Evolutionary conservation across 2,329 filamentous ascomycete genomes (phyloP), one percentile per base, ranked within the genome.

Genomic region (Alternaria novae-zelandiae): DNA sequence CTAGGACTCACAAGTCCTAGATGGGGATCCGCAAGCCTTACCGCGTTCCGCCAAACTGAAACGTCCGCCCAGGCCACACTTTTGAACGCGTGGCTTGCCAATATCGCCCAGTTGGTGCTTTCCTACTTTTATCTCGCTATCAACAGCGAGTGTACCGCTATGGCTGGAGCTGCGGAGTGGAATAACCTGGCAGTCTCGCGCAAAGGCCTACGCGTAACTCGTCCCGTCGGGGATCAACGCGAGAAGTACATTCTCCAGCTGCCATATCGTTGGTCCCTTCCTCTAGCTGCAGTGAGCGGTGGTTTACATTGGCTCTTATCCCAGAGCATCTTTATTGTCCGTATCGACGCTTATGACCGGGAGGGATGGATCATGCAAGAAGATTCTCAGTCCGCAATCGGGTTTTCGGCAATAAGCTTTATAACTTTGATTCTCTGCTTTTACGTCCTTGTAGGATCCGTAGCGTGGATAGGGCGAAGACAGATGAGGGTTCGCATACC

Each of bases 401-500:
- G 21, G 6, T 26, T 25, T 6, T 25, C 21, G 6, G 23, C 12
- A 25, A 13, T 11, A 8, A 47, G 45, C 45, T 47, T 47, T 1
- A 15, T 47, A n/a, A 25, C 21, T 26, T 20, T 47, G 21, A 47
- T 20, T n/a, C 13, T 21, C 0, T 21, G 20, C 21, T 47, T 47
- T 11, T 47, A 47, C 21, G 21, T 2, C 21, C 45, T 47, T 8
- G 21, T 47, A 13, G 21, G 21, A 6, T 47, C 17, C 1, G 45
- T 47, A 0, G 13, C 17, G 6, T 20, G 17, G 20, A 23, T 46
- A 25, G 44, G 44, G 20, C 11, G 64, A 15, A 32, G 90, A 3
- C 90, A 90, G 3, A 91, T 91, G 15, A 93, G 84, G 8, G 89
- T 90, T 17, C 93, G 85, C 65, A 94, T 93, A 63, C 92, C 92